These are phyloP conservation scores for Misopates orontium DNA, from an alignment of 257 asterid species.

Conservation along the genomic window DNA sequence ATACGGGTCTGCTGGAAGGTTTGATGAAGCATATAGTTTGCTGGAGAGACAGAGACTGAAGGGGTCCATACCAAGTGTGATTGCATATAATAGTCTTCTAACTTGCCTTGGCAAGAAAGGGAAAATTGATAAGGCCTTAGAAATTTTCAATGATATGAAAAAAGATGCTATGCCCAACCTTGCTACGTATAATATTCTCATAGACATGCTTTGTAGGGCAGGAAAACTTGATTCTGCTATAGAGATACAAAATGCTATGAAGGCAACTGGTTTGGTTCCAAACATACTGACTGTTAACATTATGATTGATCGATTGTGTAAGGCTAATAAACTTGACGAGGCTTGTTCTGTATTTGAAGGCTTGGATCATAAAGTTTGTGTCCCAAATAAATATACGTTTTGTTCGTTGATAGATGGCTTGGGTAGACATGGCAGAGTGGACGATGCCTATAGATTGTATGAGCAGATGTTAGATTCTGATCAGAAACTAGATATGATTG, in stretches of 20 bases:
- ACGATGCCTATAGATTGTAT: constrained; percentile 80
- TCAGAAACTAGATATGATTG: constrained; percentile 61
- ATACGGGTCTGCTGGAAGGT: constrained; percentile 79
- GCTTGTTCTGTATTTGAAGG: constrained; percentile 69
- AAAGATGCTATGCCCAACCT: constrained; percentile 89
- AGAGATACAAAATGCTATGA: constrained; percentile 68
- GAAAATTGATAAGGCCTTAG: constrained; percentile 70
- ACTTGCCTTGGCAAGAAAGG: constrained; percentile 84
- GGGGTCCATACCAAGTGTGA: constrained; percentile 89
- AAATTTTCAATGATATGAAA: constrained; percentile 71
- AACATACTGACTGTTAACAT: constrained; percentile 73
- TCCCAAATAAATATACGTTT: constrained; percentile 69
- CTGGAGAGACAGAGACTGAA: constrained; percentile 87
- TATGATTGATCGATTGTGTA: constrained; percentile 90
- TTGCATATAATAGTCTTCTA: constrained; percentile 80
- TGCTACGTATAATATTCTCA: constrained; percentile 73
- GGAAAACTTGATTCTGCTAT: constrained; percentile 68
- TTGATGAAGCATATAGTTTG: constrained; percentile 73
- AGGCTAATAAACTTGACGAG: constrained; percentile 78
- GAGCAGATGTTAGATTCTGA: constrained; percentile 79
- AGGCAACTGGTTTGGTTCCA: constrained; percentile 64
- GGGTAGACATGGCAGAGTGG: constrained; percentile 88
- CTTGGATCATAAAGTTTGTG: constrained; percentile 68
- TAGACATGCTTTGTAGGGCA: constrained; percentile 80
- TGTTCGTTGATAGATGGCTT: constrained; percentile 90